phyloP scores from a whole-genome alignment of 2,329 filamentous ascomycete genomes.

The Onygenales sp. region DNA sequence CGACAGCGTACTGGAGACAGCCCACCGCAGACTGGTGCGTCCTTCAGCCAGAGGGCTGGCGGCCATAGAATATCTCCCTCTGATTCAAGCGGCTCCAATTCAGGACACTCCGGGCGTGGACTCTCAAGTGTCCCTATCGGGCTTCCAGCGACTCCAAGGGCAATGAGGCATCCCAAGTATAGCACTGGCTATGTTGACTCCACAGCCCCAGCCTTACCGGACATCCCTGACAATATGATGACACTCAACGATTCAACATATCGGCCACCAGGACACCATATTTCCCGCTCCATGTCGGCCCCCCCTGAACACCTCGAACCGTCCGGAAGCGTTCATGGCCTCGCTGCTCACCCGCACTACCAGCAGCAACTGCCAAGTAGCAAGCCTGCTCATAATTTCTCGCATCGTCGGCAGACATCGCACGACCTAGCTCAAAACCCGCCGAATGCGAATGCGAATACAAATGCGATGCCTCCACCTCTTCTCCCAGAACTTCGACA shows the following conservation, averaged over 20 bases:
- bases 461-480: slow-evolving; percentile 28
- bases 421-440: slow-evolving; percentile 11
- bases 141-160: slow-evolving; percentile 81
- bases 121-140: slow-evolving; percentile 53
- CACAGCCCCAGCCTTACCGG: slow-evolving; percentile 44
- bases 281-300: slow-evolving; percentile 31
- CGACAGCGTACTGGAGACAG: slow-evolving; percentile 35
- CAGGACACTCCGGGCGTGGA: slow-evolving; percentile 31
- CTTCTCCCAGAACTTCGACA: slow-evolving; percentile 54
- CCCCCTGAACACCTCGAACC: slow-evolving; percentile 21
- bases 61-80: slow-evolving; percentile 29
- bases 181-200: slow-evolving; percentile 37
- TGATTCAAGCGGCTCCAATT: slow-evolving; percentile 30
- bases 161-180: slow-evolving; percentile 74
- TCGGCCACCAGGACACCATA: slow-evolving; percentile 26
- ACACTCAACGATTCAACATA: slow-evolving; percentile 27
- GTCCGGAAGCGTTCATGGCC: slow-evolving; percentile 23
- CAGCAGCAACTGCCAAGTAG: slow-evolving; percentile 32
- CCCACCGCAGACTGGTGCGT: slow-evolving; percentile 26
- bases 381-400: slow-evolving; percentile 19
- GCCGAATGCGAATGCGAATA: slow-evolving; percentile 1
- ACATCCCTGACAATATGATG: slow-evolving; percentile 42
- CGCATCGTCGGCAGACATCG: slow-evolving; percentile 23
- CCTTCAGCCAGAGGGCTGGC: slow-evolving; percentile 24
- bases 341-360: slow-evolving; percentile 32